Conservation (phyloP, 2,329 filamentous ascomycete genomes). For the Zasmidium cellare region DNA sequence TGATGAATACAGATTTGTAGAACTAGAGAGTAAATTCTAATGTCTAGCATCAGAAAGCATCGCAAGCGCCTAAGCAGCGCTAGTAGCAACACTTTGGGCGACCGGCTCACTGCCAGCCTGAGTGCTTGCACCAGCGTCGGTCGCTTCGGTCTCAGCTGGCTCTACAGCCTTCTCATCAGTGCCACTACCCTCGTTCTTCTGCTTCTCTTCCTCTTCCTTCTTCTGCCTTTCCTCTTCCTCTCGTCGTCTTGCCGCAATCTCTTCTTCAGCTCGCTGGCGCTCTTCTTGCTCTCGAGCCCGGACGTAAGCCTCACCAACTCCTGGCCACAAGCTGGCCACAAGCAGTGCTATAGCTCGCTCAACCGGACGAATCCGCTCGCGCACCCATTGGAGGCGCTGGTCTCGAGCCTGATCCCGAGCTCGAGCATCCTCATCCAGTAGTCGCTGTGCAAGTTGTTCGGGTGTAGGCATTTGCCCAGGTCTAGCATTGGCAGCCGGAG, state of each 20-base stretch:
- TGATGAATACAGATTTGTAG: neutral
- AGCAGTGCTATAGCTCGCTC: slow-evolving; percentile 63
- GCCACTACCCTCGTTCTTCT: slow-evolving; percentile 4
- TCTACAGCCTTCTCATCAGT: neutral
- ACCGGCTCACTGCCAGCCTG: neutral
- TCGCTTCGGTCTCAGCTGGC: neutral
- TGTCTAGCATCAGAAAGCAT: neutral
- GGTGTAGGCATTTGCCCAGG: slow-evolving; percentile 38
- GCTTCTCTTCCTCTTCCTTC: slow-evolving; percentile 20
- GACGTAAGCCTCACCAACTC: slow-evolving; percentile 62
- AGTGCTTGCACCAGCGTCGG: neutral
- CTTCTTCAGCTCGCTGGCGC: slow-evolving; percentile 28
- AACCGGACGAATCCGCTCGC: slow-evolving; percentile 43
- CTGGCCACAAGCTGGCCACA: slow-evolving; percentile 61
- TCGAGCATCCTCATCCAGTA: slow-evolving; percentile 34
- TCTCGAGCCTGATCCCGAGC: slow-evolving; percentile 16
- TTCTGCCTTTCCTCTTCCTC: slow-evolving; percentile 28
- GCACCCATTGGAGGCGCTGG: slow-evolving; percentile 24
- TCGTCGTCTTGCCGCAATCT: slow-evolving; percentile 25
- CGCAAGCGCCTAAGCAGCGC: neutral
- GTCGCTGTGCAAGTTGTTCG: slow-evolving; percentile 42
- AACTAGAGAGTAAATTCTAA: neutral
- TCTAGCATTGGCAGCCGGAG: slow-evolving; percentile 10
- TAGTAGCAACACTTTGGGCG: neutral
- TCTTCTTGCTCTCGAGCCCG: slow-evolving; percentile 50